Evolutionary conservation across 805 yeast species (phyloP), one percentile per base, ranked within the genome.

Genomic region (Myxozyma monticola): DNA sequence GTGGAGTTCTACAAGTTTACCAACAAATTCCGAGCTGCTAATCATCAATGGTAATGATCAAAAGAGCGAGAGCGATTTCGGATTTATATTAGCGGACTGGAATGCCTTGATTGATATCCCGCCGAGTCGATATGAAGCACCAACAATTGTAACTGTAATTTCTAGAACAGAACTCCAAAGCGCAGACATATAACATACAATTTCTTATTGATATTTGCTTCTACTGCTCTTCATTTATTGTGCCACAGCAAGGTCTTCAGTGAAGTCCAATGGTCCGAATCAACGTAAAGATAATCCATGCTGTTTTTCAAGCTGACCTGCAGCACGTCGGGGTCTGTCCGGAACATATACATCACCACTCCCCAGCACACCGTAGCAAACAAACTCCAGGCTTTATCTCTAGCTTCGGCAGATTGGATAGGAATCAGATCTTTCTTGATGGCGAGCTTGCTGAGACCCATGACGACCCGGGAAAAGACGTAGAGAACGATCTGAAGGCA

Each of bases 281-380:
- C 87, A 37, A 83, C 82, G 60, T 85, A 85, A 30, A 85, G 78
- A 64, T 80, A 85, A 46, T 81, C 80, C 85, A 85, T 79, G 45
- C 85, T 78, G 53, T 78, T 78, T 55, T 84, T 75, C 72, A 85
- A 70, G 1, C 85, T 77, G 42, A 76, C 74, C 62, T 85, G 91
- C 38, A 86, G 71, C 57, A 76, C 75, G 33, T 75, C 75, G 1
- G 84, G 83, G 57, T 84, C 83, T 51, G 72, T 71, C 49, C 83
- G 76, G 65, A 84, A 85, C 43, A 85, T 71, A 61, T 77, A 74
- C 90, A 85, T 84, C 33, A 84, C 86, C 22, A 77, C 62, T 0
- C 83, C 91, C 95, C 95, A 85, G 7, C 80, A 73, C 6, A 80
- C 52, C 14, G 83, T 79, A 1, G 89, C 83, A 59, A 81, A 78